Evolutionary conservation across 768 basidiomycete genomes (phyloP).

Genomic region (Auriscalpium microsporum): DNA sequence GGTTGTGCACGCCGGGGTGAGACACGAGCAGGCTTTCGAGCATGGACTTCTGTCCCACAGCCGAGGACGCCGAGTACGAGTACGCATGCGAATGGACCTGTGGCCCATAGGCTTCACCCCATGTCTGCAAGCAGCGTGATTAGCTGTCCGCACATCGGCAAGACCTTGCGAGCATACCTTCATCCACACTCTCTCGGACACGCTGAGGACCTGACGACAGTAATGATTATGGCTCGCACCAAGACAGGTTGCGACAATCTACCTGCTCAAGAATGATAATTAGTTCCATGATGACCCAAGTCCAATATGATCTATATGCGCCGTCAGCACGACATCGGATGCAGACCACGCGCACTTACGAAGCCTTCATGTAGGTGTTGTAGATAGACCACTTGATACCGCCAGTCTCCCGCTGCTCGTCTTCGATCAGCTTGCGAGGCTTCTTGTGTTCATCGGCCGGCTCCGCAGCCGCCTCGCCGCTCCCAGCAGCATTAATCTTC

Average conservation of each 20-base stretch:
- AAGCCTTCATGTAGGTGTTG: constrained; percentile 61
- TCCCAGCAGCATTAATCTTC: constrained; percentile 18
- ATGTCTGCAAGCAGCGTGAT: constrained; percentile 20
- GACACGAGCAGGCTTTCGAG: constrained; percentile 17
- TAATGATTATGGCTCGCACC: neutral
- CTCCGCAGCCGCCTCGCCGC: constrained; percentile 15
- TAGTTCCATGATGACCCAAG: constrained; percentile 45
- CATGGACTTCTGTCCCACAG: constrained; percentile 20
- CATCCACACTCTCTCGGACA: constrained; percentile 68
- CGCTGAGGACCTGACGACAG: constrained; percentile 25
- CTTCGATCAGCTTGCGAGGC: constrained; percentile 67
- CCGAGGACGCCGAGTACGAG: constrained; percentile 15
- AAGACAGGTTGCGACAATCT: neutral
- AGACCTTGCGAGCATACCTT: constrained; percentile 32
- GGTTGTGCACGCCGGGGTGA: constrained; percentile 12
- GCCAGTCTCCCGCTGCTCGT: constrained; percentile 74
- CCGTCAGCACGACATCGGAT: too few species aligned
- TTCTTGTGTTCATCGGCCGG: constrained; percentile 38
- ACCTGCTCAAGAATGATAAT: constrained; percentile 38
- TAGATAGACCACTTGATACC: constrained; percentile 72
- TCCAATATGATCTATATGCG: constrained; percentile 50
- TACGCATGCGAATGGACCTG: constrained; percentile 5
- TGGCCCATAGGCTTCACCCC: constrained; percentile 56
- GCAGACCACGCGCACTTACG: constrained; percentile 32
- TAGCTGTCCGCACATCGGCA: neutral